phyloP scores from a whole-genome alignment of 2,329 filamentous ascomycete species.

The Ophiostoma australiae region DNA sequence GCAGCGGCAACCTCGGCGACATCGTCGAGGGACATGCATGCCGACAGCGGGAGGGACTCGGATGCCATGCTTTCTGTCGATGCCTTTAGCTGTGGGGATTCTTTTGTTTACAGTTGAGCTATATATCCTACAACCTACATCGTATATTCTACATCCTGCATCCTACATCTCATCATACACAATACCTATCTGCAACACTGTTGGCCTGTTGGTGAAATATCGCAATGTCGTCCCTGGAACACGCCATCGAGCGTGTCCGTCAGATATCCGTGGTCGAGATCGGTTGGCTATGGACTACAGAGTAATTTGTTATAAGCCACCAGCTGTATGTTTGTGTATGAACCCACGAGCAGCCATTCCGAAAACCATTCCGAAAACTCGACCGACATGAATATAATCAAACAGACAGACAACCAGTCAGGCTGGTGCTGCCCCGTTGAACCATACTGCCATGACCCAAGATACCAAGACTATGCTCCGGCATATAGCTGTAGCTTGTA shows the following conservation, averaged over 20 bases:
- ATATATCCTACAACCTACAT: background rate
- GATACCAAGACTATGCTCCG: constrained; percentile 2
- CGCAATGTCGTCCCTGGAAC: background rate
- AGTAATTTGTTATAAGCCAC: background rate
- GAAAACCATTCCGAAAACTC: background rate
- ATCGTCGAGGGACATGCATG: constrained; percentile 23
- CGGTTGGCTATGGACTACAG: background rate
- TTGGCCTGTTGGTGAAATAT: background rate
- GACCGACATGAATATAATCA: background rate
- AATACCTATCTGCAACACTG: background rate
- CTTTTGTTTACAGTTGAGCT: background rate
- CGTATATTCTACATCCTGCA: background rate
- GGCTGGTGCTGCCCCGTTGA: background rate
- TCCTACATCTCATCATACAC: background rate
- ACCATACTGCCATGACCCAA: background rate
- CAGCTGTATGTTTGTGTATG: background rate
- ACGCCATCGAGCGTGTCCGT: background rate
- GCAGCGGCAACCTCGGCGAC: constrained; percentile 17
- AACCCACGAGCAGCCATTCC: too few relatives aligned
- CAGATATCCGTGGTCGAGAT: constrained; percentile 2
- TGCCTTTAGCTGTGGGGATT: background rate
- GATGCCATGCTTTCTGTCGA: background rate
- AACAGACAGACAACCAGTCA: background rate
- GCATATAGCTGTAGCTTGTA: background rate
- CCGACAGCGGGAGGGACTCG: constrained; percentile 17